Evolutionary conservation across 176 grass and related monocot genomes (phyloP), one percentile per base, ranked within the genome.

Genomic region (Oryza nivara): DNA sequence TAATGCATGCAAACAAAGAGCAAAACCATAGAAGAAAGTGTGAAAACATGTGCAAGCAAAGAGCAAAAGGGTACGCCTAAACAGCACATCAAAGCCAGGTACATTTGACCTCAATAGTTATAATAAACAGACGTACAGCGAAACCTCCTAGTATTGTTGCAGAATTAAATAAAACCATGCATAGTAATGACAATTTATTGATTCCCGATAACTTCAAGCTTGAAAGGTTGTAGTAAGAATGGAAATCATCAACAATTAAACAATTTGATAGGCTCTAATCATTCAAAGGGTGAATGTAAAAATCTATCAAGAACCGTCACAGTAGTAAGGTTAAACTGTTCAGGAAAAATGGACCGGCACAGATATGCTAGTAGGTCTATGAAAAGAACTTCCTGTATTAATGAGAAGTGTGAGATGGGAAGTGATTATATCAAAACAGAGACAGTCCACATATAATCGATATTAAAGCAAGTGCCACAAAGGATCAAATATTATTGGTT

Each of bases 231-330:
- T 34, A 32, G 14, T 34, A 74, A 74, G 14, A 34, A 4, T 52
- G 41, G 19, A 9, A 44, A 15, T 74, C 71, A 74, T 74, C 13
- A 82, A 14, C 13, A 28, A 65, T 34, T 17, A 73, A 74, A 82
- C 28, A 36, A 23, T 17, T 11, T 10, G 2, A 82, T 34, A 41
- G 36, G 7, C 67, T 38, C 16, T 69, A 38, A 68, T 41, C 34
- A 4, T 35, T 40, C 16, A 69, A 69, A 69, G 34, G 9, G 38
- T 43, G 58, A 63, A 28, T 32, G 38, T 38, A 17, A 15, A 15
- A 47, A 73, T 9, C 1, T 49, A 45, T 49, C 14, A 74, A 74
- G 72, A 7, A 74, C 23, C 49, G 23, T 30, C 6, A 74, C 1
- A 4, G 1, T 49, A 7, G 6, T 5, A 48, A 2, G 40, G 43